Evolutionary conservation across 352 stramenopile genomes (phyloP), one percentile per base, ranked within the genome.

Genomic region (Globisporangium nodosum): DNA sequence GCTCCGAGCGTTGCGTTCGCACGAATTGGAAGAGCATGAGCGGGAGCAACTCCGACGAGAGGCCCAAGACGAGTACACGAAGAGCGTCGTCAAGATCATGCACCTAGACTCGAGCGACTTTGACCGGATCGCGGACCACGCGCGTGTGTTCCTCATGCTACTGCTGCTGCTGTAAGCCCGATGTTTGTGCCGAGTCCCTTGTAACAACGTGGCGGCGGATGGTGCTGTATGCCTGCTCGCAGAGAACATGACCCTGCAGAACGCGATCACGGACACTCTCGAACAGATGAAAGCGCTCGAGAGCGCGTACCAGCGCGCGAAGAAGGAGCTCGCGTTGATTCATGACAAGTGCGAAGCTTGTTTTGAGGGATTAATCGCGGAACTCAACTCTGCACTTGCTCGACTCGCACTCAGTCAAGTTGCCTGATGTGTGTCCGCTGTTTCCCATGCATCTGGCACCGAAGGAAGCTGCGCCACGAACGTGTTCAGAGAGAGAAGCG

Each of bases 41-140:
- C 30, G 31, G 5, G 64, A 63, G 30, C 60, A 39, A 3, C 61
- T 60, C 15, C 50, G 49, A n/a, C 64, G 55, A 9, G 63, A 71
- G 13, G 48, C 33, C 12, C 67, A 83, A 56, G 59, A 64, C 18
- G 62, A 79, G 3, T 62, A 54, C 45, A 88, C 75, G 52, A 73
- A 73, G n/a, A 77, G 71, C 50, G 50, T 86, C 27, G 59, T 83
- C 52, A 69, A 76, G 12, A 49, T 88, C 52, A 71, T 76, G 66
- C 74, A 83, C 21, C 56, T 85, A n/a, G 73, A 85, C 33, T 70
- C 67, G 15, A 55, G 54, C 1, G 73, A 85, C 58, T 61, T 69
- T 43, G 40, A 39, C 20, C 64, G 57, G 46, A 61, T 85, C 39
- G 63, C 52, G 5, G 35, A 43, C 1, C 73, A 85, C 33, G 66